Evolutionary conservation across 202 grass and related monocot genomes (phyloP), one percentile per base, ranked within the genome.

Genomic region (Zizania palustris): DNA sequence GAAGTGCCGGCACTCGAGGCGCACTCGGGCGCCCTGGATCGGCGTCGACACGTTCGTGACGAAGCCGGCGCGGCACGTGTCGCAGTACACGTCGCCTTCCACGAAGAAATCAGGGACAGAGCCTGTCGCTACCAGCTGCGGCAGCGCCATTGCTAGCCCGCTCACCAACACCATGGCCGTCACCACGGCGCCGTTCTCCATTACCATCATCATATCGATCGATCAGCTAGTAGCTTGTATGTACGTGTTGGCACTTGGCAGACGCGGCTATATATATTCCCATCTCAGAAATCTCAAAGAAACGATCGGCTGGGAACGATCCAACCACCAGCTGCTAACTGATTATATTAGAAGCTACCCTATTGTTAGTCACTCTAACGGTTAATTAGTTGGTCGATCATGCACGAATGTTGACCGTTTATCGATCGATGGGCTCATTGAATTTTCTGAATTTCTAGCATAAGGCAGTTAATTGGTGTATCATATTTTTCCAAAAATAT

Each of bases 51-150:
- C 80, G 66, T 84, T 90, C 51, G 93, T 90, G 75, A 80, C 85
- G 72, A 96, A 90, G 35, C 93, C 93, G 0, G 87, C 82, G 1
- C 73, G 90, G 82, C 89, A 96, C 3, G 89, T 96, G 93, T 96
- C 93, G 60, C 89, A 96, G 84, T 91, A 96, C 63, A 96, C 87
- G 45, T 83, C 79, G 19, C 93, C 89, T 74, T 92, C 80, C 34
- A 92, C 87, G 63, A 53, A 78, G 48, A 96, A 92, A 4, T 86
- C 73, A 16, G 28, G 40, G 10, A 3, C 22, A 2, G 57, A 9
- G 5, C 34, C 59, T 5, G 73, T 53, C 67, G 48, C 18, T 28
- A 28, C 28, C 28, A 28, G 28, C 28, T 28, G 28, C 28, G 28
- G 28, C 28, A 28, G 28, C 22, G 45, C 20, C 55, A 44, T 69